Evolutionary conservation across 768 basidiomycete genomes (phyloP).

Genomic region (Gymnopilus junonius): DNA sequence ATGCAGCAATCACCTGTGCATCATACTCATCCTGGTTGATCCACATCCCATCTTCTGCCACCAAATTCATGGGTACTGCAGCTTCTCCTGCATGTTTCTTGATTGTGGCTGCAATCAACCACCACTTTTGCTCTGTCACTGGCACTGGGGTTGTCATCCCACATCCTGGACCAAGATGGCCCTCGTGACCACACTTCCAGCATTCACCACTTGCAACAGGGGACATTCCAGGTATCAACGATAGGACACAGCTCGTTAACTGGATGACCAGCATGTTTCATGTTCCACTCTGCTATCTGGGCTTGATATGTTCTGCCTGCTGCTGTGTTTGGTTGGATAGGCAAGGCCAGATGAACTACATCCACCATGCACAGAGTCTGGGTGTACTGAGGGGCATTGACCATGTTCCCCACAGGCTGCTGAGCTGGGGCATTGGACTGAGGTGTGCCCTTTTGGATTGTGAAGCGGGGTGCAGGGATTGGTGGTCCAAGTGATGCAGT

Average conservation of each 20-base stretch:
- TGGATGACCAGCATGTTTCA: neutral
- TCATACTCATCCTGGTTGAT: no score
- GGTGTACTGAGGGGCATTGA: neutral
- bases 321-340: slow-evolving; percentile 19
- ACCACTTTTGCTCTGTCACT: slow-evolving; percentile 18
- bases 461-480: neutral
- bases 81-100: neutral
- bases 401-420: neutral
- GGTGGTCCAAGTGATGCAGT: no score
- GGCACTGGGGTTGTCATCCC: slow-evolving; percentile 5
- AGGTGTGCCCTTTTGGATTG: neutral
- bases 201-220: slow-evolving; percentile 22
- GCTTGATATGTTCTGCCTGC: slow-evolving; percentile 17
- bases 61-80: neutral
- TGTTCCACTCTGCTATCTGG: slow-evolving; percentile 13
- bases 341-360: neutral
- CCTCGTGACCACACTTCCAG: slow-evolving; percentile 23
- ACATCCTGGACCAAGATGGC: slow-evolving; percentile 14
- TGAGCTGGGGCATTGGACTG: no score
- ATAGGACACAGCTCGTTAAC: slow-evolving; percentile 20
- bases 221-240: slow-evolving; percentile 25
- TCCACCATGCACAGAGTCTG: slow-evolving; percentile 5
- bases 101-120: slow-evolving; percentile 18
- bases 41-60: neutral
- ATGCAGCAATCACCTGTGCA: neutral